These are phyloP conservation scores for Naematelia aurantialba DNA, from an alignment of 768 basidiomycete species.

Conservation along the genomic window DNA sequence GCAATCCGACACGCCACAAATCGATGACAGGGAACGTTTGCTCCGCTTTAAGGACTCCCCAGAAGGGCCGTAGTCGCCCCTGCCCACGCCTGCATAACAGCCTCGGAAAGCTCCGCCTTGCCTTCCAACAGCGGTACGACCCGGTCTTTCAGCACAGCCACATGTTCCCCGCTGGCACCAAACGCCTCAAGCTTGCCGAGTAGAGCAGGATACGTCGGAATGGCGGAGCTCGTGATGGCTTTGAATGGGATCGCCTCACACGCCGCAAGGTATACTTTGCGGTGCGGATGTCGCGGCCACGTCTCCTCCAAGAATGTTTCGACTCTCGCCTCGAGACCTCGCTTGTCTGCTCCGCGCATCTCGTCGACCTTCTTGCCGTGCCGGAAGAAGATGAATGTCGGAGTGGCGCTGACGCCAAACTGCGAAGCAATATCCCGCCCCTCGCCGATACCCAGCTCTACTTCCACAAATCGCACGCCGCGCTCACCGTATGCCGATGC, in stretches of 20 bases:
- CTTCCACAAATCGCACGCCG: constrained; percentile 63
- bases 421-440: constrained; percentile 61
- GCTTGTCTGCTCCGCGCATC: constrained; percentile 34
- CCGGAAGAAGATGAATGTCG: constrained; percentile 84
- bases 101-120: constrained; percentile 11
- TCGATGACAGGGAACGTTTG: constrained; percentile 42
- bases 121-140: constrained; percentile 33
- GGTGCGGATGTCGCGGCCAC: constrained; percentile 37
- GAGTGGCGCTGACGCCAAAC: constrained; percentile 70
- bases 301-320: constrained; percentile 32
- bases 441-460: constrained; percentile 71
- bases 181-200: constrained; percentile 35
- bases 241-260: constrained; percentile 24
- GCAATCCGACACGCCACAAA: constrained; percentile 34
- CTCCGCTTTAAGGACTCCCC: constrained; percentile 23
- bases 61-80: constrained; percentile 11
- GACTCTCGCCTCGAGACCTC: constrained; percentile 28
- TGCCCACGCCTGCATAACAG: constrained; percentile 17
- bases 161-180: constrained; percentile 6
- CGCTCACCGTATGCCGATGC: constrained; percentile 23
- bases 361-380: constrained; percentile 54
- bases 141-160: constrained; percentile 12
- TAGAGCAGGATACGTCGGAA: constrained; percentile 32
- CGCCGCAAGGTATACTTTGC: constrained; percentile 31
- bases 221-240: constrained; percentile 22